Conservation (phyloP, 805 yeast genomes). For the Yamadazyma laniorum region DNA sequence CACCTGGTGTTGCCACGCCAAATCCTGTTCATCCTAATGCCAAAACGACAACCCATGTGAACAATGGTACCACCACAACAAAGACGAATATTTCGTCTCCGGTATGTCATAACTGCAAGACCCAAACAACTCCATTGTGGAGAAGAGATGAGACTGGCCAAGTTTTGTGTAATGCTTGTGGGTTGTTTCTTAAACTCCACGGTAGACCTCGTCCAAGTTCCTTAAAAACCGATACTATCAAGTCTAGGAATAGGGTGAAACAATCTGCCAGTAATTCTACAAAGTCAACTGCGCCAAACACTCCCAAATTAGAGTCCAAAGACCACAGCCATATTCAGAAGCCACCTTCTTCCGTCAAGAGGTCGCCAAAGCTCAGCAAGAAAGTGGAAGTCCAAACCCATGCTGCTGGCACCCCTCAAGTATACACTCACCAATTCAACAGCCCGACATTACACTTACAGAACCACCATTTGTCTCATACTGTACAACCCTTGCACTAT, state of each 20-base stretch:
- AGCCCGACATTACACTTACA: constrained; percentile 16
- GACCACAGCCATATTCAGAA: constrained; percentile 22
- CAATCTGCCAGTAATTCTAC: constrained; percentile 22
- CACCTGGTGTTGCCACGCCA: background rate
- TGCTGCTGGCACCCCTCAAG: constrained; percentile 2
- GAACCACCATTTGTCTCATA: constrained; percentile 15
- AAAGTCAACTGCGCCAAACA: constrained; percentile 47
- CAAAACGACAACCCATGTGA: constrained; percentile 55
- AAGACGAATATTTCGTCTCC: constrained; percentile 64
- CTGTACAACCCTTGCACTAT: constrained; percentile 58
- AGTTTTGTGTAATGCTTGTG: constrained; percentile 93
- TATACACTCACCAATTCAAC: constrained; percentile 9
- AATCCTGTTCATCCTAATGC: constrained; percentile 54
- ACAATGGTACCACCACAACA: constrained; percentile 63
- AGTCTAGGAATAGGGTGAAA: constrained; percentile 83
- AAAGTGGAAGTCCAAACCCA: constrained; percentile 6
- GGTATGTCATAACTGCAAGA: constrained; percentile 84
- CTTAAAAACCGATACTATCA: constrained; percentile 87
- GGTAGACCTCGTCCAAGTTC: constrained; percentile 92
- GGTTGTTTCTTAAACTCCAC: constrained; percentile 81
- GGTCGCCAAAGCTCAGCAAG: constrained; percentile 14
- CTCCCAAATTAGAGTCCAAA: constrained; percentile 56
- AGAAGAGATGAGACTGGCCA: constrained; percentile 79
- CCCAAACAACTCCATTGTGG: constrained; percentile 94
- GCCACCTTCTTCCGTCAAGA: constrained; percentile 5